phyloP scores from a whole-genome alignment of 106 monocot genomes.

The Acorus calamus region DNA sequence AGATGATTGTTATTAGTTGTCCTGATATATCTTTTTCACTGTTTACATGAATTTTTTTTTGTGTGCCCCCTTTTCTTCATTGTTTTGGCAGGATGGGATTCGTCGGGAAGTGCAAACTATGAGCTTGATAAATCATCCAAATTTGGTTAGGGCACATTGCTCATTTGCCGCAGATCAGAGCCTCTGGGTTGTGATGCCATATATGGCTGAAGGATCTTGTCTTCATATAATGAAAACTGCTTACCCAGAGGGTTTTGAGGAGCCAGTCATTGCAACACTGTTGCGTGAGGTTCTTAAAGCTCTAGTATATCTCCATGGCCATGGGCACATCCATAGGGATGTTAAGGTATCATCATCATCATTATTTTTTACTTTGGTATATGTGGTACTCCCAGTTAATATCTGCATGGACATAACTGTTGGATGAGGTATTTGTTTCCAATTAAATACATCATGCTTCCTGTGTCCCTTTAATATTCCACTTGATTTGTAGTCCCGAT shows the following conservation, averaged over 20 bases:
- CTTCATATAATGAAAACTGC: conserved; percentile 89
- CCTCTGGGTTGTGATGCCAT: conserved; percentile 98
- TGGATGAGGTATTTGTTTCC: neutral
- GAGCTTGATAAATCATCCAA: conserved; percentile 81
- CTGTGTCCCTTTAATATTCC: too few relatives aligned
- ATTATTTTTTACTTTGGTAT: neutral
- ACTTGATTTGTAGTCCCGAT: too few relatives aligned
- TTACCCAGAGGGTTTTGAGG: conserved; percentile 88
- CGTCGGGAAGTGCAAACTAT: conserved; percentile 93
- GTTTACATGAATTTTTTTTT: neutral
- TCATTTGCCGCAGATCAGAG: conserved; percentile 65
- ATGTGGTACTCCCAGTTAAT: neutral
- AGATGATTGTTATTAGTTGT: too few relatives aligned
- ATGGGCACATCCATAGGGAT: conserved; percentile 95
- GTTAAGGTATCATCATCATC: conserved; percentile 56
- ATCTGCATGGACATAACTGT: neutral
- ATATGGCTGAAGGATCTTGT: conserved; percentile 86
- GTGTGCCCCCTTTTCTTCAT: neutral
- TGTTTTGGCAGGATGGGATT: conserved; percentile 72
- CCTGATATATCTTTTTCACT: too few relatives aligned
- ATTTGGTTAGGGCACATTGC: conserved; percentile 77
- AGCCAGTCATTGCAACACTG: conserved; percentile 80
- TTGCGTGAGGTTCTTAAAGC: conserved; percentile 89
- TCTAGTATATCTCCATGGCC: conserved; percentile 83
- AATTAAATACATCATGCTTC: too few relatives aligned